These are phyloP conservation scores for Canariomyces notabilis DNA, from an alignment of 2,329 filamentous ascomycete genomes.

Conservation along the genomic window DNA sequence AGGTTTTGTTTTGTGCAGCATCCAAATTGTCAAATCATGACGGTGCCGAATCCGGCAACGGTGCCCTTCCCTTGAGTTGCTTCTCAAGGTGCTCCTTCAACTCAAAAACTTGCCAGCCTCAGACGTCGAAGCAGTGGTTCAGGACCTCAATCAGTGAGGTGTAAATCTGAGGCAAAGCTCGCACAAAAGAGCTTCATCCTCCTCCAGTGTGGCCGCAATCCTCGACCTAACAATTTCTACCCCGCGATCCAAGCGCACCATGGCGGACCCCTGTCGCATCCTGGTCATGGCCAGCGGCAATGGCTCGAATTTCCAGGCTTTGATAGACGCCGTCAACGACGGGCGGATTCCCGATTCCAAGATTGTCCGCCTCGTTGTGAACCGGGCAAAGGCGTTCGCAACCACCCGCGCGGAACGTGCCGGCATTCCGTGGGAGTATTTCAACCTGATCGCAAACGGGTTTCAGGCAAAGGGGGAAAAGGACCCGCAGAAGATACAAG, in stretches of 20 bases:
- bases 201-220: too few species aligned
- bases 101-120: background rate
- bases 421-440: slow-evolving; percentile 69
- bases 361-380: slow-evolving; percentile 45
- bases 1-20: background rate
- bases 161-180: too few species aligned
- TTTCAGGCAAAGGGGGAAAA: slow-evolving; percentile 53
- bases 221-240: background rate
- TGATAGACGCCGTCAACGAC: slow-evolving; percentile 47
- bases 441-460: slow-evolving; percentile 74
- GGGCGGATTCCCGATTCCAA: slow-evolving; percentile 37
- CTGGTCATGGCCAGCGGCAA: slow-evolving; percentile 68
- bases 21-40: slow-evolving; percentile 13
- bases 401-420: slow-evolving; percentile 40
- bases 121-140: background rate
- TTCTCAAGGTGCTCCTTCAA: background rate
- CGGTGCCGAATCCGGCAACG: background rate
- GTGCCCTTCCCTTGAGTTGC: background rate
- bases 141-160: background rate
- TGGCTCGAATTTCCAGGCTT: slow-evolving; percentile 74
- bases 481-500: slow-evolving; percentile 47
- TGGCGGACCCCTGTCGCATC: slow-evolving; percentile 42
- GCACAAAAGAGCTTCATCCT: too few species aligned
- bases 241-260: slow-evolving; percentile 1
- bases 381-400: slow-evolving; percentile 45